Evolutionary conservation across 306 rosid genomes (phyloP), one percentile per base, ranked within the genome.

Genomic region (Vigna hirtella): DNA sequence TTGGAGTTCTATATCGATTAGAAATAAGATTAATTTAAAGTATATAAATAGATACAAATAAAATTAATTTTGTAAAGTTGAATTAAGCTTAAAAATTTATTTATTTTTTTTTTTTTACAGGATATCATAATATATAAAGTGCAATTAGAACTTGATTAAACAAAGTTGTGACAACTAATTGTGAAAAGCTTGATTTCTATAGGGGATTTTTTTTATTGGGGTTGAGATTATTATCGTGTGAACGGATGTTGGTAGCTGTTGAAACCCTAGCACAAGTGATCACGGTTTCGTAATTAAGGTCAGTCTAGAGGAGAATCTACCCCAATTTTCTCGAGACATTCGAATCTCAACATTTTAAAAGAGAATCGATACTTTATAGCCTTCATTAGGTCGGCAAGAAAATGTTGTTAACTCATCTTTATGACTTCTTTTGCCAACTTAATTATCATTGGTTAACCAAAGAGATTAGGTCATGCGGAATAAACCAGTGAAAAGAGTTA

Each of bases 301-400:
- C 61, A 72, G 38, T 51, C 64, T 72, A 36, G 58, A 58, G 22
- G 36, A 75, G 24, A 77, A 66, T 77, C 40, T 38, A 64, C 40
- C 49, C 73, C 9, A 32, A 22, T 73, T 73, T 85, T 70, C 88
- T 82, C 86, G 88, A 79, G 86, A 85, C 86, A 63, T 40, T 67
- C 83, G 51, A 78, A 26, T 78, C 16, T 50, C 13, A 59, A 51
- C 56, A 22, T 20, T 78, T 79, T 14, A 53, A 59, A 66, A 18
- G 66, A 72, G 52, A 73, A 66, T 62, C 45, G 68, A 66, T 62
- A 77, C 72, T 85, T 81, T 81, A 67, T 85, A 81, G 83, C 66
- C 64, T 77, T 34, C 17, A 53, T 72, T 72, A 83, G 86, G 86
- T 56, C 52, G 86, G 82, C 79, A 38, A 26, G 45, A 64, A 72